A percentile compares a stretch with the other conserved stretches of the same genome.
Evolutionary conservation across 139 green algal genomes (phyloP).

Genomic region (Chlorella sp.): DNA sequence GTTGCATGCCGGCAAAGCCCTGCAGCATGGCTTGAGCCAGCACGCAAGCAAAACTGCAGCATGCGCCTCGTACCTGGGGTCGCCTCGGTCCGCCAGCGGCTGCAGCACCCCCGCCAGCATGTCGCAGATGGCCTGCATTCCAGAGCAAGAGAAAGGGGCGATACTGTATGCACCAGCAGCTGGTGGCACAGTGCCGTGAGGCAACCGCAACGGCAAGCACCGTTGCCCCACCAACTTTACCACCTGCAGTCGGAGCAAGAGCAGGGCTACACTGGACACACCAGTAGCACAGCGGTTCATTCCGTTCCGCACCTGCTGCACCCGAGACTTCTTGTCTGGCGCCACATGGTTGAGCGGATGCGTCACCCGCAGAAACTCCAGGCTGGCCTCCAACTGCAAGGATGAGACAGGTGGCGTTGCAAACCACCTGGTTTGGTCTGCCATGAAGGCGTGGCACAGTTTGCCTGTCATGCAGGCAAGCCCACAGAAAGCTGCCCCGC

Average conservation of each 20-base stretch:
- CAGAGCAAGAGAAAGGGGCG: too few relatives aligned
- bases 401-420: too few relatives aligned
- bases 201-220: background rate
- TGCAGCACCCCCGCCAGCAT: slow-evolving; percentile 81
- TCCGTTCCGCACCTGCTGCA: slow-evolving; percentile 62
- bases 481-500: too few relatives aligned
- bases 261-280: too few relatives aligned
- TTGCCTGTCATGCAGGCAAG: too few relatives aligned
- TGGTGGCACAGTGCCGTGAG: slow-evolving; percentile 48
- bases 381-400: slow-evolving; percentile 51
- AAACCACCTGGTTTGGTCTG: too few relatives aligned
- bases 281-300: too few relatives aligned
- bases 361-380: slow-evolving; percentile 65
- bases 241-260: too few relatives aligned
- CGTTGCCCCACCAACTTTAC: too few relatives aligned
- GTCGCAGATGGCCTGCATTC: slow-evolving; percentile 63
- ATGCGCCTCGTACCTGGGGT: background rate
- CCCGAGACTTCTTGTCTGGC: slow-evolving; percentile 84
- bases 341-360: slow-evolving; percentile 80
- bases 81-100: slow-evolving; percentile 55
- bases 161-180: too few relatives aligned
- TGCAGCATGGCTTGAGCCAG: background rate
- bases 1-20: background rate
- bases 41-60: too few relatives aligned
- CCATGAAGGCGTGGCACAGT: too few relatives aligned